Conservation (phyloP, 2,329 filamentous ascomycete genomes). For the Allantophomopsis cytisporea region DNA sequence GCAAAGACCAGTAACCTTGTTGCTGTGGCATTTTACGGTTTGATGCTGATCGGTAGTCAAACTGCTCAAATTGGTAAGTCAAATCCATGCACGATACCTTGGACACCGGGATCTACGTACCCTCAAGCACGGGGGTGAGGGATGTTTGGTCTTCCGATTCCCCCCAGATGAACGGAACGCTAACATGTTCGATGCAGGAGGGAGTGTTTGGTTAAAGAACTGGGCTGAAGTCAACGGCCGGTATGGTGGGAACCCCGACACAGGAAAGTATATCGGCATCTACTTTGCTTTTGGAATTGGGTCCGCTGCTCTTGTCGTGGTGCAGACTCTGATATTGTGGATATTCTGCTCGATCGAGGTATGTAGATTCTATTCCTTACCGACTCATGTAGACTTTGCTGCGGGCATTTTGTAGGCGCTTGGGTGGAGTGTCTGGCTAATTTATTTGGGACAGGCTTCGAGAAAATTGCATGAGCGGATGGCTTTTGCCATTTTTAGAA, state of each 20-base stretch:
- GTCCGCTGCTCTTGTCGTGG: slow-evolving; percentile 68
- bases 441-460: slow-evolving; percentile 47
- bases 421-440: no score
- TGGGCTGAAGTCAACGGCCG: slow-evolving; percentile 76
- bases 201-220: slow-evolving; percentile 83
- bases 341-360: slow-evolving; percentile 99
- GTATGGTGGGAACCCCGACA: slow-evolving; percentile 53
- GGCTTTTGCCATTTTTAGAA: slow-evolving; percentile 94
- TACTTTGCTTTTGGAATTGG: slow-evolving; percentile 94
- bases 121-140: no score
- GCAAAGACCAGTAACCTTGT: slow-evolving; percentile 85
- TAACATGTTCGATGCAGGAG: slow-evolving; percentile 31
- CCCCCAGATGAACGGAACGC: not conserved
- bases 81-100: not conserved
- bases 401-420: no score
- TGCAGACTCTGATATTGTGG: slow-evolving; percentile 93
- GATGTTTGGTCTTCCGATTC: no score
- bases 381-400: not conserved
- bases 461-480: slow-evolving; percentile 94
- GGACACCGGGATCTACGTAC: not conserved
- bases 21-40: slow-evolving; percentile 69
- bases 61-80: slow-evolving; percentile 63
- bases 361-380: slow-evolving; percentile 14
- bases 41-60: slow-evolving; percentile 68
- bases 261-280: slow-evolving; percentile 85